Evolutionary conservation across 176 grass and related monocot species (phyloP), one percentile per base, ranked within the genome.

Genomic region (Puccinellia tenuiflora): DNA sequence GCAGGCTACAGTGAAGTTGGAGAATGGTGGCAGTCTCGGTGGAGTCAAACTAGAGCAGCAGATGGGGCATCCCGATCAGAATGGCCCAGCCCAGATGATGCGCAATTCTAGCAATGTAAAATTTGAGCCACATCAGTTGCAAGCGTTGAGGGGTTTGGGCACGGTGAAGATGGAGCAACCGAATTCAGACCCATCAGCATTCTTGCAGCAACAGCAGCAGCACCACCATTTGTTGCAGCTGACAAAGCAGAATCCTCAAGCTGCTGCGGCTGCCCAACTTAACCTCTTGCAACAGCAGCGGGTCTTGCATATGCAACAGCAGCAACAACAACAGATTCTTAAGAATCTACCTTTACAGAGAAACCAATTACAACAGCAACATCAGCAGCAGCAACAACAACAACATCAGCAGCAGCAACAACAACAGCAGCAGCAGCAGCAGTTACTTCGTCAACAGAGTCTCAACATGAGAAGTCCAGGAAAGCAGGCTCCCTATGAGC

Each of bases 231-330:
- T 96, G 67, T 73, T 94, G 83, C 96, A 95, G 75, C 81, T 92
- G 17, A 79, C 88, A 64, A 91, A 94, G 89, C 92, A 97, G 75
- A 92, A 91, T 68, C 68, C 95, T 77, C 92, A 97, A 85, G 92
- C 92, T 81, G 90, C 92, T 53, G 92, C 90, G 1, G 95, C 92
- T 55, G 89, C 92, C 30, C 90, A 94, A 81, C 68, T 78, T 53
- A 86, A 67, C 25, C 86, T 98, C 43, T 87, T 95, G 66, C 96
- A 99, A 54, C 96, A 98, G 76, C 93, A 95, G 71, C 81, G 92
- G 33, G 8, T 98, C 50, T 39, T 98, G 73, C 90, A 90, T 68
- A 47, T 85, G 38, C 92, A 91, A 9, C 90, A 90, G 31, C 90
- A 86, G 3, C 89, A 94, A 1, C 89, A 94, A 1, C 92, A 91